Evolutionary conservation across 108 stramenopile genomes (phyloP), one percentile per base, ranked within the genome.

Genomic region (Nannochloropsis salina): DNA sequence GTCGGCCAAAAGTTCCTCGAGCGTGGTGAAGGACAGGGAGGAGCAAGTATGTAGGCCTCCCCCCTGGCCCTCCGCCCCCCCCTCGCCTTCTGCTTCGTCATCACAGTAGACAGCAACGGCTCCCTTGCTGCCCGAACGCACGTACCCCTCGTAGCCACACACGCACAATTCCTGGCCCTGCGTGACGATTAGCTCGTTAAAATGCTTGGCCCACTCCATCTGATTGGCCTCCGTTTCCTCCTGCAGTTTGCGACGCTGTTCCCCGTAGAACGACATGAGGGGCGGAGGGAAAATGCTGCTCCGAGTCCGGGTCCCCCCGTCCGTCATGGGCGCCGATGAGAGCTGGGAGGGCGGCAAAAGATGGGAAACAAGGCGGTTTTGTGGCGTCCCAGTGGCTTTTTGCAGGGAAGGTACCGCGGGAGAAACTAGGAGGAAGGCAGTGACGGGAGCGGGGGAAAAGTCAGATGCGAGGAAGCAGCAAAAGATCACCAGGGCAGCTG

Each of bases 381-480:
- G n/a, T n/a, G 61, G 8, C 15, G 61, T 74, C 61, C 31, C 31
- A 31, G 31, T 31, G 31, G 31, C 31, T 31, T 31, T 31, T 31
- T 74, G 61, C 6, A n/a, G 61, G 61, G 61, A 74, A n/a, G 61
- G 61, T 31, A 31, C 31, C 61, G 61, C n/a, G 61, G 61, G n/a
- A 15, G 61, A n/a, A 8, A 74, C 61, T 4, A 74, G 61, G 61
- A 74, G 61, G 61, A 74, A 74, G 61, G 61, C 61, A 15, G 61
- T 74, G 61, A n/a, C n/a, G 61, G 61, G 61, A n/a, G 61, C 61
- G 61, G 61, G 61, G 61, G n/a, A 74, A 74, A 74, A n/a, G 61
- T 74, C 61, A 74, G n/a, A 3, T 4, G n/a, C 20, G 61, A 74
- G 61, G 61, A 74, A 74, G 61, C 20, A 74, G 61, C 20, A 2